Evolutionary conservation across 202 grass and related monocot species (phyloP).

Genomic region (Digitaria exilis): DNA sequence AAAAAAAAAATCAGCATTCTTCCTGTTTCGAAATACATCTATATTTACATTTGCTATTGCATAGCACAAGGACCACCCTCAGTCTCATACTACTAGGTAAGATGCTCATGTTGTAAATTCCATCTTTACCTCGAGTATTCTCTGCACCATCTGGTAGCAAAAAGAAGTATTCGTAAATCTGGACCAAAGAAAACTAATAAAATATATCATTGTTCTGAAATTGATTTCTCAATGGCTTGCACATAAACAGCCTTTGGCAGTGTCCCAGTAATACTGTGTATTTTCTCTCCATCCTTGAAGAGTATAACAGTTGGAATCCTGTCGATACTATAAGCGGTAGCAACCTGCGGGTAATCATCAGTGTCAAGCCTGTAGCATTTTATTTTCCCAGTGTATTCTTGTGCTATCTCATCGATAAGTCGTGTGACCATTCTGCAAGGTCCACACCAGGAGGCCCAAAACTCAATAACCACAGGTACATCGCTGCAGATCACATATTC

Average conservation of each 20-base stretch:
- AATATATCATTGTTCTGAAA: conserved; percentile 51
- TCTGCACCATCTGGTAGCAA: conserved; percentile 11
- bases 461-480: conserved; percentile 83
- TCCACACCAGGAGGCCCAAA: conserved; percentile 94
- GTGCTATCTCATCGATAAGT: conserved; percentile 74
- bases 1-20: conserved; percentile 26
- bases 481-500: conserved; percentile 75
- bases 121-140: conserved; percentile 39
- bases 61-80: conserved; percentile 31
- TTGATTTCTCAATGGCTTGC: conserved; percentile 76
- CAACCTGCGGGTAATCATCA: conserved; percentile 75
- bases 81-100: conserved; percentile 8
- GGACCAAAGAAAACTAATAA: conserved; percentile 12
- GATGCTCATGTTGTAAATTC: conserved; percentile 26
- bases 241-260: conserved; percentile 85
- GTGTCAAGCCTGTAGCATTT: conserved; percentile 78
- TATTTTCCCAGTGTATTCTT: conserved; percentile 76
- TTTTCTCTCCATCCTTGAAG: conserved; percentile 89
- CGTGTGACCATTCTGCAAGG: conserved; percentile 77
- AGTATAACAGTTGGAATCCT: conserved; percentile 83
- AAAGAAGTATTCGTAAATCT: conserved; percentile 32
- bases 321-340: conserved; percentile 57
- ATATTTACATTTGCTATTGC: conserved; percentile 41
- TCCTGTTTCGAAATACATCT: conserved; percentile 22
- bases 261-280: conserved; percentile 83